Percentiles rank a stretch among this genome's conserved stretches.
Evolutionary conservation across 1,284 basidiomycete genomes (phyloP).

Genomic region (Microbotryomycetes sp.): DNA sequence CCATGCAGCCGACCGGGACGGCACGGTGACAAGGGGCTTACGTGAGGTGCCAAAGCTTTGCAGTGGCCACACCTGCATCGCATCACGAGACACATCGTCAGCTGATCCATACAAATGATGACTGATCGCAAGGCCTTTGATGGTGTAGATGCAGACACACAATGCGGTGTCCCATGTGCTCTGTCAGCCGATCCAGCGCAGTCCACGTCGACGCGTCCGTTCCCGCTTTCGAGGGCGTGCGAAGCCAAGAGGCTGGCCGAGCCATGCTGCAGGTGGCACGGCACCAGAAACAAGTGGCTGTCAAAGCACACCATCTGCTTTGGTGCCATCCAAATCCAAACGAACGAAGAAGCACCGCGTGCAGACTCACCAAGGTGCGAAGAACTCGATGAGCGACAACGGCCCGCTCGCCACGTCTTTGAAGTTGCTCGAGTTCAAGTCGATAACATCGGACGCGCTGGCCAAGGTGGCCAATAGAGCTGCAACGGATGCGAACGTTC

Average conservation of each 20-base stretch:
- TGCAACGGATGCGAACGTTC: background rate
- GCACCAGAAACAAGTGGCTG: background rate
- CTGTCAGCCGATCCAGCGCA: background rate
- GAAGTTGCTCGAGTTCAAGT: conserved; percentile 52
- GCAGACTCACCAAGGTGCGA: conserved; percentile 68
- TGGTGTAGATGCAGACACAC: background rate
- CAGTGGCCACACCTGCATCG: conserved; percentile 53
- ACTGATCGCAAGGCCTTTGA: background rate
- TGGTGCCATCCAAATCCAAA: too few relatives aligned
- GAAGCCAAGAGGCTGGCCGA: background rate
- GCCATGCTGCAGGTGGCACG: background rate
- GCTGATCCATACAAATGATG: background rate
- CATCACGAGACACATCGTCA: background rate
- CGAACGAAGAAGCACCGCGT: too few relatives aligned
- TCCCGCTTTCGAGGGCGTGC: background rate
- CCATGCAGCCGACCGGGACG: conserved; percentile 18
- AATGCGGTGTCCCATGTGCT: background rate
- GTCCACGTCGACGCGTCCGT: background rate
- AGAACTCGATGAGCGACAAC: conserved; percentile 92
- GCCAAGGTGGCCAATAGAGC: conserved; percentile 18
- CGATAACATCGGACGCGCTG: conserved; percentile 31
- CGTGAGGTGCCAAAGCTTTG: conserved; percentile 55
- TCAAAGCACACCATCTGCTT: too few relatives aligned
- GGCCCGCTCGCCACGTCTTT: conserved; percentile 62
- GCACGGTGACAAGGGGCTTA: conserved; percentile 39